Evolutionary conservation across 1,139 yeast genomes (phyloP), one percentile per base, ranked within the genome.

Genomic region (Suhomyces taliae): DNA sequence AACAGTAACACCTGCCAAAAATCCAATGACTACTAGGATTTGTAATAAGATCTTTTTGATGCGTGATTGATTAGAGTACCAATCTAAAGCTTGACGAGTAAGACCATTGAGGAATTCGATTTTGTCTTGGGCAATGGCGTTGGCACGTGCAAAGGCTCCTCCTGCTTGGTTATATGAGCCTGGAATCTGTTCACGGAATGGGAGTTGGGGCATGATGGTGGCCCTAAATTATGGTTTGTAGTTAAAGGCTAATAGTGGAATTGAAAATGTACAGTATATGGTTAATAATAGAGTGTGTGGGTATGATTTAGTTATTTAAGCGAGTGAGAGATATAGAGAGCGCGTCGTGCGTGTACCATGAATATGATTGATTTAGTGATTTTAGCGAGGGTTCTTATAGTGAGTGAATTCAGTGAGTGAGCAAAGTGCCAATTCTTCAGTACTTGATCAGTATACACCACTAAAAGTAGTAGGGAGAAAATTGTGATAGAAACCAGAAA

Each of bases 1-100:
- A 37, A 71, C 60, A 14, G 72, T 37, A 2, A 76, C 44, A 2
- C 68, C 70, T 1, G 62, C 43, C 4, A 61, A 43, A 9, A 52
- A 24, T 3, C 58, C 61, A 1, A 67, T 32, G 1, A 58, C 51
- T 9, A 46, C 55, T 11, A 48, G 36, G 6, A 50, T 37, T 35
- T 51, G 56, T 10, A 57, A 41, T 10, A 50, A 45, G 12, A 53
- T 40, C 27, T 48, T 51, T 37, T 50, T 50, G 50, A 50, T 37
- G 7, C 36, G 27, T 8, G 53, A 51, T 36, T 57, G 60, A 14
- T 44, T 35, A 24, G 47, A 27, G 45, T 54, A 57, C 60, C 60
- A 57, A 7, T 45, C 48, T 34, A 31, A 19, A 15, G 45, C 39
- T 11, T 42, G 44, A 2, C 29, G 36, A 10, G 45, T 29, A n/a